Evolutionary conservation across 495 filamentous ascomycete species (phyloP).

Genomic region (Penicillium subrubescens): DNA sequence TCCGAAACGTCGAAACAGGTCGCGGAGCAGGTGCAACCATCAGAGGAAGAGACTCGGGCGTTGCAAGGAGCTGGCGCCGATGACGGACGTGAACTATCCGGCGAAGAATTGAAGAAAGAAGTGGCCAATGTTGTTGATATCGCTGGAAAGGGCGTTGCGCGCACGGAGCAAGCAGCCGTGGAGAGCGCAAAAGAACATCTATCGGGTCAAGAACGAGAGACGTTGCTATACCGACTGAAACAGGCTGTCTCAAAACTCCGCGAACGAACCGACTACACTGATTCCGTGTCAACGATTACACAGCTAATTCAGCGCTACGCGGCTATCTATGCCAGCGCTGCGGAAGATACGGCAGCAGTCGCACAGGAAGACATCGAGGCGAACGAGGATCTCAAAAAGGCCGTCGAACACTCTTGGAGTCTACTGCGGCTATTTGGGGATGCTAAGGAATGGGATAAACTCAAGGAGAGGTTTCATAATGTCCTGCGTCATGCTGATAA

Average conservation of each 20-base stretch:
- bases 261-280: conserved; percentile 75
- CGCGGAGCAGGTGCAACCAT: conserved; percentile 70
- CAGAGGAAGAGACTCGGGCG: conserved; percentile 57
- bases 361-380: conserved; percentile 68
- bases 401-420: conserved; percentile 74
- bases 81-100: conserved; percentile 51
- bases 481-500: conserved; percentile 73
- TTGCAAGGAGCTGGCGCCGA: conserved; percentile 61
- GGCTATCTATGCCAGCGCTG: conserved; percentile 71
- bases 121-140: conserved; percentile 63
- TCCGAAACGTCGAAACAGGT: conserved; percentile 72
- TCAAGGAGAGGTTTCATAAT: conserved; percentile 65
- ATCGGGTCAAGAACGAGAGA: conserved; percentile 68
- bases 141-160: conserved; percentile 61
- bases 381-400: conserved; percentile 75
- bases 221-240: conserved; percentile 74
- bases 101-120: conserved; percentile 64
- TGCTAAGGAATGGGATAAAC: conserved; percentile 68
- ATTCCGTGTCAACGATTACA: conserved; percentile 79
- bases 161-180: conserved; percentile 66
- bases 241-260: conserved; percentile 73
- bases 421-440: conserved; percentile 80
- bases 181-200: conserved; percentile 68
- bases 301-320: conserved; percentile 78
- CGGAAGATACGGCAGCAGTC: conserved; percentile 60